These are phyloP conservation scores for Plasmodium inui DNA, from an alignment of 169 alveolate species.

Conservation along the genomic window DNA sequence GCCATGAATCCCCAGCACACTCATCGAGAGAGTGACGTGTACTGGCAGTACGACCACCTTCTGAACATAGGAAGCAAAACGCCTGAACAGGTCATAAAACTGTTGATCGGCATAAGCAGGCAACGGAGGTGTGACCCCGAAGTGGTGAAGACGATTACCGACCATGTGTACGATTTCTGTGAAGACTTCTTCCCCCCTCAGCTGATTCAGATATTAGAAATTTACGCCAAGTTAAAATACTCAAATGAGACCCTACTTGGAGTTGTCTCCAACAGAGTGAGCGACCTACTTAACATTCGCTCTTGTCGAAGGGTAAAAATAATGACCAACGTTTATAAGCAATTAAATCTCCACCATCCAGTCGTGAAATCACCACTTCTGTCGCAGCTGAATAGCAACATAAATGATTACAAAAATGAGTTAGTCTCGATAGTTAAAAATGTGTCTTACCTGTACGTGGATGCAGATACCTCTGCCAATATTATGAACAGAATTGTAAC, in stretches of 20 bases:
- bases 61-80: slow-evolving; percentile 51
- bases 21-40: not conserved
- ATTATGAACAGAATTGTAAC: slow-evolving; percentile 28
- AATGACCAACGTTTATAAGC: slow-evolving; percentile 48
- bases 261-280: slow-evolving; percentile 32
- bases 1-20: not conserved
- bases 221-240: slow-evolving; percentile 61
- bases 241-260: slow-evolving; percentile 71
- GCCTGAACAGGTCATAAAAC: slow-evolving; percentile 37
- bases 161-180: slow-evolving; percentile 55
- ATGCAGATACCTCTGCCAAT: slow-evolving; percentile 5
- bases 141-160: slow-evolving; percentile 32
- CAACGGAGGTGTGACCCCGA: slow-evolving; percentile 30
- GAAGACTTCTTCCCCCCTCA: slow-evolving; percentile 67
- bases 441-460: slow-evolving; percentile 45
- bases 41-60: slow-evolving; percentile 35
- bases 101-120: not conserved
- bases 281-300: slow-evolving; percentile 18
- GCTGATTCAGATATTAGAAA: slow-evolving; percentile 44
- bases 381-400: slow-evolving; percentile 18
- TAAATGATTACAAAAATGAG: slow-evolving; percentile 60
- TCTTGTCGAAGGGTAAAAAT: slow-evolving; percentile 56
- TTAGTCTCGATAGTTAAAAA: slow-evolving; percentile 27
- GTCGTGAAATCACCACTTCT: slow-evolving; percentile 32
- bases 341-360: slow-evolving; percentile 68